Conservation (phyloP, 768 basidiomycete species). For the Boletus tomentosulus region DNA sequence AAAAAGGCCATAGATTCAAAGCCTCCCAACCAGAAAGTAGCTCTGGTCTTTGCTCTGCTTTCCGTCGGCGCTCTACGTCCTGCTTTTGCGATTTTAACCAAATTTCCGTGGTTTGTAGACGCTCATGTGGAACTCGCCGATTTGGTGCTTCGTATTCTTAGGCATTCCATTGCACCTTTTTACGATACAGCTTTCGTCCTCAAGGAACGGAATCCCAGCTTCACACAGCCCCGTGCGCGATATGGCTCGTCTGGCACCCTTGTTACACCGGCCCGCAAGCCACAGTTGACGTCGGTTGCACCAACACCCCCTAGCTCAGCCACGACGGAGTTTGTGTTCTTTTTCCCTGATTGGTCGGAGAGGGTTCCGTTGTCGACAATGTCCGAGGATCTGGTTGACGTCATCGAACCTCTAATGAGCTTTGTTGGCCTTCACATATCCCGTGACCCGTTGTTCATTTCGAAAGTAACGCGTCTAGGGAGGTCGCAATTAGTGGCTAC, state of each 20-base stretch:
- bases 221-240: constrained; percentile 58
- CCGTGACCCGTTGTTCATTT: constrained; percentile 71
- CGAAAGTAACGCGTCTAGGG: constrained; percentile 77
- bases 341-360: constrained; percentile 82
- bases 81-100: constrained; percentile 72
- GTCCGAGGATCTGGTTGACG: constrained; percentile 65
- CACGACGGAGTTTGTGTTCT: constrained; percentile 79
- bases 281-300: constrained; percentile 67
- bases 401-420: constrained; percentile 74
- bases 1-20: constrained; percentile 37
- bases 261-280: constrained; percentile 53
- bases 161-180: constrained; percentile 62
- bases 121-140: constrained; percentile 83
- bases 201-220: constrained; percentile 61
- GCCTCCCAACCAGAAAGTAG: constrained; percentile 73
- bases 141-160: constrained; percentile 72
- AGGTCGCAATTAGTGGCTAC: constrained; percentile 56
- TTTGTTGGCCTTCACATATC: constrained; percentile 80
- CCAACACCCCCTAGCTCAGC: constrained; percentile 79
- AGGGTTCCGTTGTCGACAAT: constrained; percentile 61
- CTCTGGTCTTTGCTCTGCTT: constrained; percentile 74
- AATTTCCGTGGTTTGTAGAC: constrained; percentile 82
- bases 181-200: constrained; percentile 50
- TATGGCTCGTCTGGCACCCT: constrained; percentile 56
- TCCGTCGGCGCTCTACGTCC: constrained; percentile 80